phyloP scores from a whole-genome alignment of 345 rosid genomes.

The Melaleuca quinquenervia region DNA sequence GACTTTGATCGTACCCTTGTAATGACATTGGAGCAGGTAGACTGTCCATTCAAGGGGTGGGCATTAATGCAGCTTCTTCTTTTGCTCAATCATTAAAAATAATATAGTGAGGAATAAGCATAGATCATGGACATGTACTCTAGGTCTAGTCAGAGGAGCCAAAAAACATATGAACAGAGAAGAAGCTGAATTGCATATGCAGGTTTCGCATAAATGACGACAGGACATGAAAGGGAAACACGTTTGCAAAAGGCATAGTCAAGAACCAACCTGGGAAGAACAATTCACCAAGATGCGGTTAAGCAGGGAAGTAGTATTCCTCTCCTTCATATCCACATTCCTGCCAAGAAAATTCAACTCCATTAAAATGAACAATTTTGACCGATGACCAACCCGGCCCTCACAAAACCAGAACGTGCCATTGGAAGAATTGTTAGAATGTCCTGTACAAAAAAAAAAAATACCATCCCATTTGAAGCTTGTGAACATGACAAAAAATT shows the following conservation, averaged over 20 bases:
- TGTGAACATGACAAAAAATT: not conserved
- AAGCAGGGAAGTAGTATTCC: constrained; percentile 44
- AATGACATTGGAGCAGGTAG: not conserved
- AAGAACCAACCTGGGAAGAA: constrained; percentile 57
- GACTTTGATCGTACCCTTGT: not conserved
- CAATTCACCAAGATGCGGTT: constrained; percentile 73
- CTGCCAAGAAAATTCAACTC: constrained; percentile 8
- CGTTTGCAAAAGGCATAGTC: not conserved
- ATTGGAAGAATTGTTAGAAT: not conserved
- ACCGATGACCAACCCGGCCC: not conserved
- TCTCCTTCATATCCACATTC: constrained; percentile 67
- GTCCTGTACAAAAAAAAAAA: not conserved
- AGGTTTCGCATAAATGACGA: not conserved
- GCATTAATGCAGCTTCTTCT: not conserved
- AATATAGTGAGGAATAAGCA: not conserved
- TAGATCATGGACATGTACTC: not conserved
- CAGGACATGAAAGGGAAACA: not conserved
- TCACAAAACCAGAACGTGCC: not conserved
- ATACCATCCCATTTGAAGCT: not conserved
- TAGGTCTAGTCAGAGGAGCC: not conserved
- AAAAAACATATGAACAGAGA: not conserved
- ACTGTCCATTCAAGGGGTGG: not conserved
- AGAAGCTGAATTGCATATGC: not conserved
- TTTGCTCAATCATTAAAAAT: not conserved
- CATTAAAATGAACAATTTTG: not conserved